Percentiles rank a stretch among this genome's conserved stretches.
Evolutionary conservation across 208 protist genomes (phyloP).

Genomic region (Angomonas desouzai): DNA sequence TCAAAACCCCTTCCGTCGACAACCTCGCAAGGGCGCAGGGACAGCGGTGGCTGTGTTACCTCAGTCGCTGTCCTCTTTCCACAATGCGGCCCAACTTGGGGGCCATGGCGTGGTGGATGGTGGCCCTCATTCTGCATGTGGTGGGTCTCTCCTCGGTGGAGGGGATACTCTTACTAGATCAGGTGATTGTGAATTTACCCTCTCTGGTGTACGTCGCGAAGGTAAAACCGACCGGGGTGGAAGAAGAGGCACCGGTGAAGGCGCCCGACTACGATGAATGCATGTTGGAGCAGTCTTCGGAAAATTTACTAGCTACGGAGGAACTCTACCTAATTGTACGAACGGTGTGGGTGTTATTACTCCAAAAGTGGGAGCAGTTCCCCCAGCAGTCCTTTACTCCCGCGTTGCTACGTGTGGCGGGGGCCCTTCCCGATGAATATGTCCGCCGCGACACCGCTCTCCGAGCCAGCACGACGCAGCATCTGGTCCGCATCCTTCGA

Average conservation of each 20-base stretch:
- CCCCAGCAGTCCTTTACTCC: conserved; percentile 17
- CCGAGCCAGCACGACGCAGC: conserved; percentile 16
- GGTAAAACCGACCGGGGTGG: not conserved
- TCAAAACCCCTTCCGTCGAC: conserved; percentile 34
- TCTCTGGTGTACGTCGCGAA: not conserved
- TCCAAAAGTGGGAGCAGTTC: conserved; percentile 42
- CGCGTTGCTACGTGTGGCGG: conserved; percentile 49
- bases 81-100: conserved; percentile 21
- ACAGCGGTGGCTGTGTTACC: conserved; percentile 40
- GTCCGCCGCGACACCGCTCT: conserved; percentile 28
- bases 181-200: conserved; percentile 48
- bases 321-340: conserved; percentile 22
- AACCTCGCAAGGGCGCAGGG: conserved; percentile 42
- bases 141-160: conserved; percentile 28
- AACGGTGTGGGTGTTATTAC: conserved; percentile 40
- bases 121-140: conserved; percentile 44
- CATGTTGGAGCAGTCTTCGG: not conserved
- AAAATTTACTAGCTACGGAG: not conserved
- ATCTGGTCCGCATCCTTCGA: conserved; percentile 32
- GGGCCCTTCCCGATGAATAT: conserved; percentile 23
- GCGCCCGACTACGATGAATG: not conserved
- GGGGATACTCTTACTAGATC: conserved; percentile 33
- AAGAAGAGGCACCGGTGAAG: not conserved
- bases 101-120: conserved; percentile 49
- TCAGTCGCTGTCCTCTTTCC: conserved; percentile 37